Conservation (phyloP, 345 rosid species). For the Salix caprea region DNA sequence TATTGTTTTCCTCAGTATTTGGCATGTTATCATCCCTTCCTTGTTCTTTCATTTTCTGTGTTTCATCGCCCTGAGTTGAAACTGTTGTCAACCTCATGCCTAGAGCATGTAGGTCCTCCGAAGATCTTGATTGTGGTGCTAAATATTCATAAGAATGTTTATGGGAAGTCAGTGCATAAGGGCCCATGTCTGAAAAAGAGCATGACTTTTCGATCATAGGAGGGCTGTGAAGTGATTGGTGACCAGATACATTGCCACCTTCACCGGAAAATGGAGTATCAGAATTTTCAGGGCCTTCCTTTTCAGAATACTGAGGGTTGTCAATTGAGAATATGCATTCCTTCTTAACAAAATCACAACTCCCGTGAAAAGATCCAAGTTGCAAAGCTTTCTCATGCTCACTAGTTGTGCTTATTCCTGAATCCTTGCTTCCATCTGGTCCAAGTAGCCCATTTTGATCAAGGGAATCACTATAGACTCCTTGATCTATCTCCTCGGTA, state of each 20-base stretch:
- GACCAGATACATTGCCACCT: constrained; percentile 37
- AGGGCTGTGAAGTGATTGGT: constrained; percentile 35
- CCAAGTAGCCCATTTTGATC: constrained; percentile 29
- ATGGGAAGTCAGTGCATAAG: constrained; percentile 24
- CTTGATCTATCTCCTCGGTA: constrained; percentile 43
- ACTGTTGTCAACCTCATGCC: constrained; percentile 33
- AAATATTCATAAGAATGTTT: constrained; percentile 30
- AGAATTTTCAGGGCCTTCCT: constrained; percentile 40
- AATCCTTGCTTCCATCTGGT: constrained; percentile 30
- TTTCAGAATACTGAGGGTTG: constrained; percentile 48
- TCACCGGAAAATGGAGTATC: constrained; percentile 40
- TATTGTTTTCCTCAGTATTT: constrained; percentile 29
- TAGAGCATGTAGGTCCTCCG: constrained; percentile 47
- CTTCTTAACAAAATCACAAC: constrained; percentile 39
- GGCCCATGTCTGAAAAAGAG: constrained; percentile 53
- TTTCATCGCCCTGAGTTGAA: constrained; percentile 34
- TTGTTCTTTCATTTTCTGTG: constrained; percentile 22
- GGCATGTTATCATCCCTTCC: constrained; percentile 27
- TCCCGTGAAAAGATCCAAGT: constrained; percentile 41
- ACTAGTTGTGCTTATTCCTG: constrained; percentile 26
- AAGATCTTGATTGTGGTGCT: constrained; percentile 48
- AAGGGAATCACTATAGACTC: constrained; percentile 48
- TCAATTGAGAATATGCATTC: constrained; percentile 58
- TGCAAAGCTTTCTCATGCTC: constrained; percentile 27
- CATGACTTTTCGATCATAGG: constrained; percentile 42